A percentile compares a stretch with the other conserved stretches of the same genome.
Conservation (phyloP, 345 rosid genomes). For the Capsella bursapastoris region DNA sequence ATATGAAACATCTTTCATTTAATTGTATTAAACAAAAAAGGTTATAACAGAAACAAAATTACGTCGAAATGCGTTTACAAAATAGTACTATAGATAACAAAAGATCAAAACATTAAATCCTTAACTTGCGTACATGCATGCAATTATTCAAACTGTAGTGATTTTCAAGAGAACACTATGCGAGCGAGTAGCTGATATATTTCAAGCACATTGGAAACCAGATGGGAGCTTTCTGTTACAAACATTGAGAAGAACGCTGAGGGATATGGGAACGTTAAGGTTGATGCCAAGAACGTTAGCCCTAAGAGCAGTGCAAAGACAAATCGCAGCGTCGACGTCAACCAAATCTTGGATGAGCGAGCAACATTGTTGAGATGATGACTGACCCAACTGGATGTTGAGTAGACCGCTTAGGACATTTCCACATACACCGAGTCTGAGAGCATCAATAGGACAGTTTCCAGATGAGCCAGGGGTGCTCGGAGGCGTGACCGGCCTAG, state of each 20-base stretch:
- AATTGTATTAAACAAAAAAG: too few species aligned
- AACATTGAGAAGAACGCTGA: slow-evolving; percentile 62
- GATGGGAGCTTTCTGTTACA: slow-evolving; percentile 59
- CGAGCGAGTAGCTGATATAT: background rate
- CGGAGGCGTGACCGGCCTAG: slow-evolving; percentile 2
- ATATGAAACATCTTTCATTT: background rate
- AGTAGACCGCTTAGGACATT: slow-evolving; percentile 52
- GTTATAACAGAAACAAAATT: background rate
- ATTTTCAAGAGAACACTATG: background rate
- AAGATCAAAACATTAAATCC: background rate
- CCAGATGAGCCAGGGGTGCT: slow-evolving; percentile 35
- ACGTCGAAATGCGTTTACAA: background rate
- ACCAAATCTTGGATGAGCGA: slow-evolving; percentile 54
- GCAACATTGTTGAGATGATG: slow-evolving; percentile 59
- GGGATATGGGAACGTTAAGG: slow-evolving; percentile 61
- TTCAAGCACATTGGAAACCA: slow-evolving; percentile 50
- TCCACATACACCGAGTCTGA: slow-evolving; percentile 62
- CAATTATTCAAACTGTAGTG: slow-evolving; percentile 17
- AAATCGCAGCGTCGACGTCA: slow-evolving; percentile 72
- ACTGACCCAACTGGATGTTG: slow-evolving; percentile 46
- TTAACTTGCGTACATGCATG: slow-evolving; percentile 15
- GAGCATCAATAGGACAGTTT: slow-evolving; percentile 61
- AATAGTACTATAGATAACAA: background rate
- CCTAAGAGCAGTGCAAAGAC: slow-evolving; percentile 72
- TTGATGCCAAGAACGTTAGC: slow-evolving; percentile 62